A percentile compares a stretch with the other conserved stretches of the same genome.
Conservation (phyloP, 306 rosid species). For the Sophora flavescens region DNA sequence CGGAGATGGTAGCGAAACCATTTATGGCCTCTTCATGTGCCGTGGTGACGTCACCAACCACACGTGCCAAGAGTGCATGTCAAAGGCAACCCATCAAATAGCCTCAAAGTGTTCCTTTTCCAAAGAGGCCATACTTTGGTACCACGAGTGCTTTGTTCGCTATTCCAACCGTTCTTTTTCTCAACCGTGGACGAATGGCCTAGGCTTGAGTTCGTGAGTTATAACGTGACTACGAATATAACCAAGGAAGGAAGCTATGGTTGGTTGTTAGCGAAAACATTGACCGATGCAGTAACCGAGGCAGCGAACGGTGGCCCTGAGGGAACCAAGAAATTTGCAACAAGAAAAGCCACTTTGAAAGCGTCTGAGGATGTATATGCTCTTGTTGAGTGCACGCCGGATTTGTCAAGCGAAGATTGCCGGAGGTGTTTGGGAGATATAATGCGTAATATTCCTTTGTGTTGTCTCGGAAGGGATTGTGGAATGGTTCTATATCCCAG, state of each 20-base stretch:
- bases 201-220: not conserved
- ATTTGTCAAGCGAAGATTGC: slow-evolving; percentile 40
- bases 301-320: slow-evolving; percentile 11
- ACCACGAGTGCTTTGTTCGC: slow-evolving; percentile 7
- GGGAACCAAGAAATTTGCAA: slow-evolving; percentile 32
- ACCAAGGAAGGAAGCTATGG: not conserved
- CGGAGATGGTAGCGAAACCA: not conserved
- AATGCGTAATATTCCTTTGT: slow-evolving; percentile 17
- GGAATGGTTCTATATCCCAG: slow-evolving; percentile 46
- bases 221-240: not conserved
- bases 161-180: slow-evolving; percentile 29
- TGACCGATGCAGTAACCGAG: slow-evolving; percentile 31
- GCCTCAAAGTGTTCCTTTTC: not conserved
- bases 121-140: slow-evolving; percentile 22
- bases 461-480: slow-evolving; percentile 30
- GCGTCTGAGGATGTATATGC: not conserved
- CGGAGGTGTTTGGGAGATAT: slow-evolving; percentile 35
- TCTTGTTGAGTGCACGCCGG: slow-evolving; percentile 41
- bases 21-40: slow-evolving; percentile 22
- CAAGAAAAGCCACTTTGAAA: not conserved
- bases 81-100: not conserved
- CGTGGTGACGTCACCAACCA: slow-evolving; percentile 13
- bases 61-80: not conserved
- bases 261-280: slow-evolving; percentile 22
- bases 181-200: slow-evolving; percentile 42